Base-by-base conservation (phyloP, 176 grass and related monocot genomes). In the Canna indica region DNA sequence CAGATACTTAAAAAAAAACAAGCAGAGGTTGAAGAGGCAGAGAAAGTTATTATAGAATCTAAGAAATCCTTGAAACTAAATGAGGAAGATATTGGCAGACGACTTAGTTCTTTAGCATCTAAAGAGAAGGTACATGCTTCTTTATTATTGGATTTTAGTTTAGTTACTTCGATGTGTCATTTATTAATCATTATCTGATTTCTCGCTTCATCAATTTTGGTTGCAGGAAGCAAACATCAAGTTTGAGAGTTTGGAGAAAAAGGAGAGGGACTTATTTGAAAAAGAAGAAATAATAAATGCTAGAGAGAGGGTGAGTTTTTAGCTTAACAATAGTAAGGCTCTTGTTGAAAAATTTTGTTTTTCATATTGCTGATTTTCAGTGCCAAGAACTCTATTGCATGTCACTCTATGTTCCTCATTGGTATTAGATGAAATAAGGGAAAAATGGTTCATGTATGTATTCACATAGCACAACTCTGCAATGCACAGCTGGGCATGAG, bases 261-360 rank as follows among this genome's bases (percentile, higher is more conserved):
- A 64, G 58, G 94, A 93, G 78, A 92, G 74, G 54, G 54, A 74
- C 41, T 80, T 97, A 73, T 70, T 26, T 52, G 77, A 85, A 27
- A 87, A 71, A 66, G 84, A 92, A 80, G 82, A 87, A 77, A 81
- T 83, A 45, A 72, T 73, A 26, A 84, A 62, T 73, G 66, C 45
- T n/a, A 97, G 84, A 77, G 94, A 97, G 74, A 87, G 76, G 71
- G 94, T 92, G 85, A 77, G 77, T 75, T 42, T 54, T n/a, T 56
- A 3, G 15, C 31, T 33, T 52, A n/a, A 15, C 5, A n/a, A n/a
- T 16, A 16, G 13, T 38, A 65, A 20, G 14, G 11, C 7, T 68
- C 2, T n/a, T 68, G 36, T 44, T 26, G 36, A 27, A 27, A 46
- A 9, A 31, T 38, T 36, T 36, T 36, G 62, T 36, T n/a, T n/a